These are phyloP conservation scores for Camellia lanceoleosa DNA, from an alignment of 148 eudicot genomes.

Conservation along the genomic window DNA sequence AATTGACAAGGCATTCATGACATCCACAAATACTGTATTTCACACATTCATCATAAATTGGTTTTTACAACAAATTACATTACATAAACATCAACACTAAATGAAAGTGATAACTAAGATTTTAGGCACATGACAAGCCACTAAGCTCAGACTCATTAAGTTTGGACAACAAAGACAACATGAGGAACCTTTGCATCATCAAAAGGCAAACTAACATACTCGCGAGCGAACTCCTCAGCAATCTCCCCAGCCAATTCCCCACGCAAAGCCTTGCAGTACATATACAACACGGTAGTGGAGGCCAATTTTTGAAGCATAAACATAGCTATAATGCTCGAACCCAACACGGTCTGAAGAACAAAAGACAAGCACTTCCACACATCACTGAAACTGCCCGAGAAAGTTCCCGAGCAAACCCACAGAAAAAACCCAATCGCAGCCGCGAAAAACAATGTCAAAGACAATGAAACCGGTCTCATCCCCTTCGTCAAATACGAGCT, in stretches of 20 bases:
- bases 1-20: not conserved
- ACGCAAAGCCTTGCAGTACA: slow-evolving; percentile 69
- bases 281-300: slow-evolving; percentile 47
- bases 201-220: slow-evolving; percentile 65
- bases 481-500: slow-evolving; percentile 49
- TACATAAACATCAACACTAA: not conserved
- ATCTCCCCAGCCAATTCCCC: slow-evolving; percentile 71
- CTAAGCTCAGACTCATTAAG: slow-evolving; percentile 22
- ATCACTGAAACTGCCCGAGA: slow-evolving; percentile 11
- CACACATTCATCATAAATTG: not conserved
- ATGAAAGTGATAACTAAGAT: not conserved
- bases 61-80: not conserved
- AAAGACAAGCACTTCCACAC: slow-evolving; percentile 41
- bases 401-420: slow-evolving; percentile 14
- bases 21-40: not conserved
- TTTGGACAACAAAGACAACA: slow-evolving; percentile 43
- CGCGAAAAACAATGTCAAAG: slow-evolving; percentile 36
- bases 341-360: slow-evolving; percentile 31
- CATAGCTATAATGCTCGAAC: slow-evolving; percentile 40
- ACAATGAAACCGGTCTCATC: slow-evolving; percentile 44
- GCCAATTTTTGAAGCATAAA: slow-evolving; percentile 45
- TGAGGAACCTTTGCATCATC: slow-evolving; percentile 65
- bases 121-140: not conserved
- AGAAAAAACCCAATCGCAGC: slow-evolving; percentile 11
- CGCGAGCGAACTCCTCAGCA: slow-evolving; percentile 57